phyloP scores from a whole-genome alignment of 805 yeast species.

The Clavispora vitiphila region DNA sequence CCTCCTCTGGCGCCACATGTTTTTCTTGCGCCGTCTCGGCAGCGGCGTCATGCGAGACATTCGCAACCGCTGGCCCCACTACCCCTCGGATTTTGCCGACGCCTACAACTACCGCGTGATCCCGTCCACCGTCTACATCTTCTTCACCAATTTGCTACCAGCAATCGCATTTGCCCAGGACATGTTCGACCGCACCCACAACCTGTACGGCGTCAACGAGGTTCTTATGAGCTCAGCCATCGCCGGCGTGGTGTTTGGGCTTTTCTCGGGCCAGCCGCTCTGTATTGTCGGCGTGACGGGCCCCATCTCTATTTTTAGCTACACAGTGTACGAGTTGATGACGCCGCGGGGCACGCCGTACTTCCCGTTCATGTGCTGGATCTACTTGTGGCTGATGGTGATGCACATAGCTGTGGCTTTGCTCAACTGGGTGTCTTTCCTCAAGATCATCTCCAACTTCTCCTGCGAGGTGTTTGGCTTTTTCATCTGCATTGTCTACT shows the following conservation, averaged over 20 bases:
- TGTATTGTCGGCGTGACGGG: slow-evolving; percentile 98
- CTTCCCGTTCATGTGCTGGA: slow-evolving; percentile 95
- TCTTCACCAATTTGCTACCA: slow-evolving; percentile 85
- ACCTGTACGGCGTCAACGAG: slow-evolving; percentile 89
- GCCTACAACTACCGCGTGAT: slow-evolving; percentile 81
- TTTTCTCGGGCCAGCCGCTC: slow-evolving; percentile 83
- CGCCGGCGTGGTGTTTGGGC: slow-evolving; percentile 86
- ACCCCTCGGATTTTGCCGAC: slow-evolving; percentile 75
- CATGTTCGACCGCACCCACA: slow-evolving; percentile 87
- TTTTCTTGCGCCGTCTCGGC: slow-evolving; percentile 18
- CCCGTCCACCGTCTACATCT: slow-evolving; percentile 78
- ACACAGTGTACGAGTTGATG: slow-evolving; percentile 76
- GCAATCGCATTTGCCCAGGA: slow-evolving; percentile 96
- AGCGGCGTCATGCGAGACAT: slow-evolving; percentile 54
- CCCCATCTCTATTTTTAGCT: slow-evolving; percentile 87
- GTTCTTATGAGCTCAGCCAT: slow-evolving; percentile 77
- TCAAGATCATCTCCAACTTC: slow-evolving; percentile 69
- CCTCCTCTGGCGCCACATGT: neutral
- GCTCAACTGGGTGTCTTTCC: slow-evolving; percentile 58
- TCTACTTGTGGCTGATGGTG: slow-evolving; percentile 85
- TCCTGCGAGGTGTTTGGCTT: slow-evolving; percentile 93
- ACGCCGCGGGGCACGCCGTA: slow-evolving; percentile 50
- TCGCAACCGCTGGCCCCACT: slow-evolving; percentile 54
- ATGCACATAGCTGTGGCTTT: slow-evolving; percentile 72
- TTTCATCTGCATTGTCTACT: slow-evolving; percentile 81